Conservation (phyloP, 257 asterid species). For the Forsythia suspensa region DNA sequence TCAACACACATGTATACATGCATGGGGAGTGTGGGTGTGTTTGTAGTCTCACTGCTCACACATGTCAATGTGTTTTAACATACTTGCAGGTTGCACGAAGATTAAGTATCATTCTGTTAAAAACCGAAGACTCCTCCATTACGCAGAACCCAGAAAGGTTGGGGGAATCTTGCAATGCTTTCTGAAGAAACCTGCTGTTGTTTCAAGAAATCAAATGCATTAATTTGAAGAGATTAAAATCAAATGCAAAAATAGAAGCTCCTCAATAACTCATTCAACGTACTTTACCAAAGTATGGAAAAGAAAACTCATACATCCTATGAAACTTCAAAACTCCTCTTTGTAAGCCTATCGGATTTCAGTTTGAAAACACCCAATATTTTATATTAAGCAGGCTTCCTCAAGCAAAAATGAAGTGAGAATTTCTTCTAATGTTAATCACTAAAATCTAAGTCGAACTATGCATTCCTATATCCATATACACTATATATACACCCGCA, state of each 20-base stretch:
- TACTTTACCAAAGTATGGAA: background rate
- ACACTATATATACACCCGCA: no score
- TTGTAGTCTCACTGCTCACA: background rate
- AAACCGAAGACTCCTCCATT: constrained; percentile 66
- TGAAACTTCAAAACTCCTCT: no score
- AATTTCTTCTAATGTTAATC: no score
- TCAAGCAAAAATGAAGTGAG: no score
- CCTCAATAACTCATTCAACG: background rate
- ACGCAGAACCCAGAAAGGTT: constrained; percentile 2
- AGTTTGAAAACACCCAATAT: no score
- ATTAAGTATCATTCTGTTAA: constrained; percentile 55
- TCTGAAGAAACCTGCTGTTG: constrained; percentile 6
- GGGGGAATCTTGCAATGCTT: no score
- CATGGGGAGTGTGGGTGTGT: background rate
- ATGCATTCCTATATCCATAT: no score
- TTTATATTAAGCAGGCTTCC: no score
- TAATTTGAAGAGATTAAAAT: background rate
- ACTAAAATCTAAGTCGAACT: constrained; percentile 6
- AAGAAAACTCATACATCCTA: no score
- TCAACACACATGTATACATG: background rate
- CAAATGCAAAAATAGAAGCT: background rate
- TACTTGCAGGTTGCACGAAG: constrained; percentile 82
- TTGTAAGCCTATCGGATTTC: no score
- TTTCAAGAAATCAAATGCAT: background rate
- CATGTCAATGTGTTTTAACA: background rate